Evolutionary conservation across 768 basidiomycete genomes (phyloP).

Genomic region (Pleurotus djamor): DNA sequence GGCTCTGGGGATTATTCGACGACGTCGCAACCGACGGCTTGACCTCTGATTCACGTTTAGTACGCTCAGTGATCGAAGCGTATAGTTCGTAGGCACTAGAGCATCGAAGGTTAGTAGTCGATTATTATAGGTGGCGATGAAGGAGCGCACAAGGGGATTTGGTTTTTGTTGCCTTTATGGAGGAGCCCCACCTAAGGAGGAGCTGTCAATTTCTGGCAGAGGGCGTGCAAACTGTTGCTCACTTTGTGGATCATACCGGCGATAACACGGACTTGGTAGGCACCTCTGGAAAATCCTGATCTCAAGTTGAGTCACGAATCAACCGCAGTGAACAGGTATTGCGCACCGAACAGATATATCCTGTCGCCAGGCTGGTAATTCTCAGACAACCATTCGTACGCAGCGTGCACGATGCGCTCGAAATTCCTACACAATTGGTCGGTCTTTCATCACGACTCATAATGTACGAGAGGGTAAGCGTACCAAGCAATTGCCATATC

Average conservation of each 20-base stretch:
- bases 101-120: background rate
- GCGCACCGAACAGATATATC: conserved; percentile 22
- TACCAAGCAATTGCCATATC: conserved; percentile 38
- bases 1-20: no score
- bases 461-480: background rate
- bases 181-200: conserved; percentile 12
- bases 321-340: background rate
- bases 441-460: background rate
- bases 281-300: conserved; percentile 29
- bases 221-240: background rate
- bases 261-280: conserved; percentile 28
- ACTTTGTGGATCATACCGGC: conserved; percentile 27
- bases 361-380: conserved; percentile 20
- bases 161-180: background rate
- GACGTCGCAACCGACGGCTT: no score
- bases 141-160: background rate
- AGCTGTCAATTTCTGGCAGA: background rate
- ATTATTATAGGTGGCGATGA: background rate
- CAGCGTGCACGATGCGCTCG: conserved; percentile 18
- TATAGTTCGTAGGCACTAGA: background rate
- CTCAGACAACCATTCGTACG: conserved; percentile 25
- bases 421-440: conserved; percentile 22
- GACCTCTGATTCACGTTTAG: no score
- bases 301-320: background rate
- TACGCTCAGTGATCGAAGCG: no score